Evolutionary conservation across 1,284 basidiomycete species (phyloP).

Genomic region (Microbotryum violaceum): DNA sequence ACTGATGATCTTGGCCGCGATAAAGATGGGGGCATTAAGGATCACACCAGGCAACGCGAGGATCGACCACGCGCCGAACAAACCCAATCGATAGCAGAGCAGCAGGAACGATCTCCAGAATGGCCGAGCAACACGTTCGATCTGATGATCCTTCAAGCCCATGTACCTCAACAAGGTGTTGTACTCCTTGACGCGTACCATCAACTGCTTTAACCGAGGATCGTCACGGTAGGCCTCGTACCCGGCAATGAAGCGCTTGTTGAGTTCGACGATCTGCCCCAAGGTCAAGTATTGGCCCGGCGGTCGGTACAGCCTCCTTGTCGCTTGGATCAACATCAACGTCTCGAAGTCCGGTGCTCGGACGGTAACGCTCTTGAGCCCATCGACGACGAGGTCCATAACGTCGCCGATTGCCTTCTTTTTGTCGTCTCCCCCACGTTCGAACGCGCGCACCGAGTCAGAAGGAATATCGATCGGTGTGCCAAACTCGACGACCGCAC

Average conservation of each 20-base stretch:
- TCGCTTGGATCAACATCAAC: constrained; percentile 96
- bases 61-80: constrained; percentile 76
- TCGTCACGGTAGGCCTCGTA: constrained; percentile 86
- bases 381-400: constrained; percentile 87
- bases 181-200: constrained; percentile 81
- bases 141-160: constrained; percentile 94
- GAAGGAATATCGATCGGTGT: constrained; percentile 77
- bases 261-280: constrained; percentile 94
- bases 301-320: constrained; percentile 84
- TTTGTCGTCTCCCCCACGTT: constrained; percentile 80
- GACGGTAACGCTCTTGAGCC: constrained; percentile 93
- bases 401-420: constrained; percentile 83
- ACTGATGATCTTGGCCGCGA: constrained; percentile 82
- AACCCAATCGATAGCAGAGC: constrained; percentile 70
- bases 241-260: constrained; percentile 87
- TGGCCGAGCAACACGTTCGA: constrained; percentile 52
- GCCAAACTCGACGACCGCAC: constrained; percentile 96
- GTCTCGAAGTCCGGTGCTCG: constrained; percentile 97
- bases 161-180: constrained; percentile 85
- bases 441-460: constrained; percentile 82
- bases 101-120: constrained; percentile 83
- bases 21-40: constrained; percentile 90
- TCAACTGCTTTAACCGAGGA: constrained; percentile 74
- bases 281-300: constrained; percentile 91
- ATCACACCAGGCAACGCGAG: constrained; percentile 91